Evolutionary conservation across 2,329 filamentous ascomycete species (phyloP).

Genomic region (Hymenoscyphus fraxineus): DNA sequence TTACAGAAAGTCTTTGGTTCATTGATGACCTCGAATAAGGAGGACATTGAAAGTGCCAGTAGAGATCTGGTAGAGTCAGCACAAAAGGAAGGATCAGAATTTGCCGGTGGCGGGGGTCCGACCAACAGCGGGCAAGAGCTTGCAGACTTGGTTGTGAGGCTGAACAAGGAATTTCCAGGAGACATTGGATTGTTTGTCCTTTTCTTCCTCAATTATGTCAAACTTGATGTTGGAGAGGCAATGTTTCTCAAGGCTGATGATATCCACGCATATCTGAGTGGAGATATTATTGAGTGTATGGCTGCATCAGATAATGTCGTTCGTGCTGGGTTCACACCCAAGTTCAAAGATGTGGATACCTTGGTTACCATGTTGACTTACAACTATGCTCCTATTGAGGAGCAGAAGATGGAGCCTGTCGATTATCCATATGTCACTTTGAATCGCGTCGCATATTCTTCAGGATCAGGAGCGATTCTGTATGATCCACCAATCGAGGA

Average conservation of each 20-base stretch:
- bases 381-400: conserved; percentile 86
- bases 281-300: conserved; percentile 99
- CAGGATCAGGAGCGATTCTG: conserved; percentile 65
- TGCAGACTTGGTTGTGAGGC: conserved; percentile 69
- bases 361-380: conserved; percentile 92
- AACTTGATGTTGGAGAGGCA: conserved; percentile 81
- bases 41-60: conserved; percentile 61
- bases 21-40: conserved; percentile 73
- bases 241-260: conserved; percentile 96
- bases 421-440: conserved; percentile 84
- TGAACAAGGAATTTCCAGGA: conserved; percentile 78
- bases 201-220: conserved; percentile 96
- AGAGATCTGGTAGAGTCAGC: conserved; percentile 69
- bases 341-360: conserved; percentile 94
- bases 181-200: conserved; percentile 93
- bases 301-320: conserved; percentile 98
- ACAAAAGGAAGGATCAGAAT: conserved; percentile 62
- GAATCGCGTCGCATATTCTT: conserved; percentile 77
- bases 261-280: conserved; percentile 90
- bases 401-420: conserved; percentile 86
- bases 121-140: conserved; percentile 67
- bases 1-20: conserved; percentile 72
- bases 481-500: conserved; percentile 98
- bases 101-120: conserved; percentile 69
- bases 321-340: conserved; percentile 93